Percentiles rank a stretch among this genome's conserved stretches.
These are phyloP conservation scores for Cryphonectria parasitica DNA, from an alignment of 2,329 filamentous ascomycete genomes.

Conservation along the genomic window DNA sequence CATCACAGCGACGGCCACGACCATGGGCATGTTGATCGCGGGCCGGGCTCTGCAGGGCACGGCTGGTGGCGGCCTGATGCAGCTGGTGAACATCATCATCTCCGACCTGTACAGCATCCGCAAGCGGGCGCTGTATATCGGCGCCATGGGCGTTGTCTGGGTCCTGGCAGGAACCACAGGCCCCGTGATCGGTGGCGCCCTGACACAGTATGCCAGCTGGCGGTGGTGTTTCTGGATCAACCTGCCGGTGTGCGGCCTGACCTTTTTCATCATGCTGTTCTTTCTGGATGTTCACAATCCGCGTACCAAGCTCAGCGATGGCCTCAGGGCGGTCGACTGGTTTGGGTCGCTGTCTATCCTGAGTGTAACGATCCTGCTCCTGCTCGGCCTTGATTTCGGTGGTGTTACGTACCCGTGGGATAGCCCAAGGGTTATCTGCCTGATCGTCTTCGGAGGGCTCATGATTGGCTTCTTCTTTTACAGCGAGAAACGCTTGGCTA, in stretches of 20 bases:
- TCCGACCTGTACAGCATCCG: constrained; percentile 44
- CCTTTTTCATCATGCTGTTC: constrained; percentile 32
- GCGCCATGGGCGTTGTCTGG: constrained; percentile 53
- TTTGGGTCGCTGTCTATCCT: constrained; percentile 63
- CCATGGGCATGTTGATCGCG: constrained; percentile 43
- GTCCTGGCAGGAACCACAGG: constrained; percentile 39
- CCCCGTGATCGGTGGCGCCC: constrained; percentile 34
- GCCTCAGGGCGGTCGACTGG: constrained; percentile 65
- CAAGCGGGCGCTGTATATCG: constrained; percentile 32
- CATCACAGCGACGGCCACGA: constrained; percentile 40
- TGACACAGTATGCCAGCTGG: constrained; percentile 33
- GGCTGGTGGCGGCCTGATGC: constrained; percentile 42
- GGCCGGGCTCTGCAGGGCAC: constrained; percentile 41
- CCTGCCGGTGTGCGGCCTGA: constrained; percentile 32
- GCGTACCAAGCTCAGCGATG: constrained; percentile 60
- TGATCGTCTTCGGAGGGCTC: constrained; percentile 58
- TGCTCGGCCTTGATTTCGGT: constrained; percentile 69
- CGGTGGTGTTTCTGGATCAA: constrained; percentile 37
- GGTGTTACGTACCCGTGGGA: constrained; percentile 64
- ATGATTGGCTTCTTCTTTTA: constrained; percentile 55
- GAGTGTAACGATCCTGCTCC: constrained; percentile 64
- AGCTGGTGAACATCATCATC: constrained; percentile 43
- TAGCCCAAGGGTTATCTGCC: constrained; percentile 60
- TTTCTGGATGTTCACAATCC: constrained; percentile 59
- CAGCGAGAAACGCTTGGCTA: constrained; percentile 62